Evolutionary conservation across 2,329 filamentous ascomycete species (phyloP), one percentile per base, ranked within the genome.

Genomic region (Didymella lethalis): DNA sequence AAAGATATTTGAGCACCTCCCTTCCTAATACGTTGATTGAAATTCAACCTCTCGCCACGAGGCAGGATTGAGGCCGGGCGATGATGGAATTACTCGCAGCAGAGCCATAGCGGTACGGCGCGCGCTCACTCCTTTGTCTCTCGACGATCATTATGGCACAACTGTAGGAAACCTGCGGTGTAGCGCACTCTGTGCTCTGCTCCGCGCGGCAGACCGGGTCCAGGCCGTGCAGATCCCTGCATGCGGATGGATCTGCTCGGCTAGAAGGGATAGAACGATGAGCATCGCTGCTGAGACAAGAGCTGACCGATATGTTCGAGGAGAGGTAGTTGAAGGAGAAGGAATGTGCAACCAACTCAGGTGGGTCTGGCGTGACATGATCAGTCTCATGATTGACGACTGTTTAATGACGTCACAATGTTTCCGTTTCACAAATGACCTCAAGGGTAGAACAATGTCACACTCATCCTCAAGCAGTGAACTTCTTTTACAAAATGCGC

Each of bases 401-500:
- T 41, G 10, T 28, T 48, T 48, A 48, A 57, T 36, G 54, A 31
- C 18, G 48, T 50, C 29, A 41, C 43, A 23, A 7, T 52, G 11
- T 31, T 18, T 29, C 51, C 32, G n/a, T 26, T n/a, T 11, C 23
- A 40, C 11, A 20, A 28, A 28, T 31, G 23, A 34, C 29, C 28
- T 29, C 36, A 49, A 16, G 18, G 32, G n/a, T 16, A 18, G 11
- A 36, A 46, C n/a, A 20, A 20, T 34, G 16, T 16, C 41, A 16
- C 34, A 28, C 5, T 6, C 12, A 45, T 20, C 3, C 34, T 23
- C 26, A 25, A 32, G 8, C 38, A 25, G 32, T 28, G 23, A 7
- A 2, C 31, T 5, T 7, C 28, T 1, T 14, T 23, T 1, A 11
- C 44, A 53, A 2, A 7, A 68, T 72, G 67, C 63, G 69, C 12